A percentile compares a stretch with the other conserved stretches of the same genome.
phyloP scores from a whole-genome alignment of 2,329 filamentous ascomycete species.

The Xylaria digitata region DNA sequence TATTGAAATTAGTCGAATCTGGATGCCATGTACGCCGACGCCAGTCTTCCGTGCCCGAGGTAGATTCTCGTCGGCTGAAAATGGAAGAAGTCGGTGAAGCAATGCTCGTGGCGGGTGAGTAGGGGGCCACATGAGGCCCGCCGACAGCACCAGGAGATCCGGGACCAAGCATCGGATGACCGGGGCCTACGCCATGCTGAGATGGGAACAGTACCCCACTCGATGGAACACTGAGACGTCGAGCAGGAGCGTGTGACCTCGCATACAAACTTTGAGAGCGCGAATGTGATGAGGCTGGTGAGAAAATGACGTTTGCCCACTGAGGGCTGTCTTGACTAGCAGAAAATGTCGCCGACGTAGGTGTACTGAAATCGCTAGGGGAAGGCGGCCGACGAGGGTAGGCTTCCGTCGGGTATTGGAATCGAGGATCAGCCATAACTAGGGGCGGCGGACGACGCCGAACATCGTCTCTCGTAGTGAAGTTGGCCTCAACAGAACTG shows the following conservation, averaged over 20 bases:
- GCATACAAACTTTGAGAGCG: constrained; percentile 78
- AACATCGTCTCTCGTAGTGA: constrained; percentile 72
- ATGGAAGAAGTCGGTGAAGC: constrained; percentile 73
- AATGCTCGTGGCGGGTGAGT: constrained; percentile 70
- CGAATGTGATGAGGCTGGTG: constrained; percentile 76
- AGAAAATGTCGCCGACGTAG: constrained; percentile 85
- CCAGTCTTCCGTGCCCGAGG: constrained; percentile 75
- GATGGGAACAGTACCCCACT: constrained; percentile 79
- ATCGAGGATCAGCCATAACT: constrained; percentile 81
- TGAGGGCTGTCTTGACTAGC: constrained; percentile 80
- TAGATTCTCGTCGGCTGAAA: constrained; percentile 74
- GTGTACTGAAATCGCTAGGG: constrained; percentile 81
- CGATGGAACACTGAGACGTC: constrained; percentile 85
- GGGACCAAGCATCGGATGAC: constrained; percentile 66
- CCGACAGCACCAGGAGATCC: constrained; percentile 58
- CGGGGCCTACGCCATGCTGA: constrained; percentile 66
- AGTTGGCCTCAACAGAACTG: constrained; percentile 73
- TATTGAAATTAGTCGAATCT: constrained; percentile 72
- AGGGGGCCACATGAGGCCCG: constrained; percentile 65
- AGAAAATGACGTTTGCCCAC: constrained; percentile 75
- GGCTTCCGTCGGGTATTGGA: constrained; percentile 71
- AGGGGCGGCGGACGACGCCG: constrained; percentile 82
- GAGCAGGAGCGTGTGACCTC: constrained; percentile 73
- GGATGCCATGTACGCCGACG: constrained; percentile 92
- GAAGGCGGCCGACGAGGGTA: constrained; percentile 75